Percentiles rank a stretch among this genome's conserved stretches.
Conservation (phyloP, 768 basidiomycete species). For the Auriculariales sp. region DNA sequence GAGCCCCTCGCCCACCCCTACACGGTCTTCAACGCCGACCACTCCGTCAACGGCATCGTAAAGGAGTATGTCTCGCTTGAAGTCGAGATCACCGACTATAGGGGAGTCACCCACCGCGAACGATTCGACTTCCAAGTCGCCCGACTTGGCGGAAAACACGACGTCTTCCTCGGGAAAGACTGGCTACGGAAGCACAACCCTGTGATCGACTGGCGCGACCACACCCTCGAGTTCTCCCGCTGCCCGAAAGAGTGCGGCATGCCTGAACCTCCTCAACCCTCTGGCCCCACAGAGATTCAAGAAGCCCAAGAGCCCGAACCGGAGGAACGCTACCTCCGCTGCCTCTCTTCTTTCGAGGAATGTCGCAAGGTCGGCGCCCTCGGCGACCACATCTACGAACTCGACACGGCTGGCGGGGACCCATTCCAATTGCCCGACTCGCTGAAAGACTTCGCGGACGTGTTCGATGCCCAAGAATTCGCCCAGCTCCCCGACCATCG, state of each 20-base stretch:
- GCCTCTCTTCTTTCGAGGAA: too few relatives aligned
- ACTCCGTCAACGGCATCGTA: not conserved
- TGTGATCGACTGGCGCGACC: not conserved
- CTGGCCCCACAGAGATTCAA: too few relatives aligned
- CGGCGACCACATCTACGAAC: too few relatives aligned
- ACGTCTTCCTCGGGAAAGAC: not conserved
- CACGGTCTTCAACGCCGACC: not conserved
- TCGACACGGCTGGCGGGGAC: too few relatives aligned
- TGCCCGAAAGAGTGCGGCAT: not conserved
- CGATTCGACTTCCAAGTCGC: not conserved
- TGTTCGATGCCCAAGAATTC: too few relatives aligned
- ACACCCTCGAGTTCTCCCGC: not conserved
- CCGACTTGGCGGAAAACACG: not conserved
- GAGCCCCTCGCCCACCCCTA: not conserved
- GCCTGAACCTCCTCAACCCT: too few relatives aligned
- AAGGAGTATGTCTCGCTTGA: not conserved
- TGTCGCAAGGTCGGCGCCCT: too few relatives aligned
- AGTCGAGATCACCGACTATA: not conserved
- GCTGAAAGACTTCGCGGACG: too few relatives aligned
- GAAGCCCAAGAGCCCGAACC: too few relatives aligned
- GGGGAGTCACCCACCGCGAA: not conserved
- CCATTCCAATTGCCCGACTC: too few relatives aligned
- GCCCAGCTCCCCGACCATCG: too few relatives aligned
- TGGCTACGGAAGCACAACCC: not conserved
- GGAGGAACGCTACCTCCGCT: too few relatives aligned